phyloP scores from a whole-genome alignment of 2,329 filamentous ascomycete genomes.

The Paraphoma sp. region DNA sequence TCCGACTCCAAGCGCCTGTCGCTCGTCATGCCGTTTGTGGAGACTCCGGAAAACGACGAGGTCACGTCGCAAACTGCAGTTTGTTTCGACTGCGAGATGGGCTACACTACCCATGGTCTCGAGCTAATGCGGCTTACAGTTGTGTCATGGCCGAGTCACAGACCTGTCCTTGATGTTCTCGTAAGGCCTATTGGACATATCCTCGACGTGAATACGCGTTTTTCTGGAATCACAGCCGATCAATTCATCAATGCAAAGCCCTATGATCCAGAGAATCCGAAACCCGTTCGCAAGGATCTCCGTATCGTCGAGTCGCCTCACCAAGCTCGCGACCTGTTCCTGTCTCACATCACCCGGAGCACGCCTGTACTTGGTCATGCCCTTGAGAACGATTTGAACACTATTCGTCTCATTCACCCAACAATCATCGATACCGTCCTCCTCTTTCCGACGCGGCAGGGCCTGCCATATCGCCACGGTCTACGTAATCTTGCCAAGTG shows the following conservation, averaged over 20 bases:
- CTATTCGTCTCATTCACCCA: slow-evolving; percentile 81
- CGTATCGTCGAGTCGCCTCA: slow-evolving; percentile 78
- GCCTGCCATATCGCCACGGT: slow-evolving; percentile 77
- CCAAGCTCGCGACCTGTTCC: slow-evolving; percentile 77
- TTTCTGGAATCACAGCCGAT: slow-evolving; percentile 83
- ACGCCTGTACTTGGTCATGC: slow-evolving; percentile 93
- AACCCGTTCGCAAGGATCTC: slow-evolving; percentile 52
- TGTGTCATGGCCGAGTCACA: slow-evolving; percentile 81
- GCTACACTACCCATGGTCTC: slow-evolving; percentile 85
- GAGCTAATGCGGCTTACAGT: slow-evolving; percentile 91
- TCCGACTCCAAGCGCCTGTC: slow-evolving; percentile 78
- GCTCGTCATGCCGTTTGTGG: slow-evolving; percentile 76
- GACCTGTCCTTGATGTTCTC: slow-evolving; percentile 79
- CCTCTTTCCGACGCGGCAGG: slow-evolving; percentile 78
- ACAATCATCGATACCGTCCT: slow-evolving; percentile 85
- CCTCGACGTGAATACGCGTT: slow-evolving; percentile 89
- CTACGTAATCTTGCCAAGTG: slow-evolving; percentile 76
- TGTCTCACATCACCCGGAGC: slow-evolving; percentile 73
- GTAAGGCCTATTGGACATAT: slow-evolving; percentile 84
- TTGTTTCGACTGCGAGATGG: slow-evolving; percentile 97
- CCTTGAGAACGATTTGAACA: slow-evolving; percentile 93
- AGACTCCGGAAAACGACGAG: slow-evolving; percentile 72
- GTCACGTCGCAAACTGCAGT: slow-evolving; percentile 63
- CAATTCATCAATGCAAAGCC: slow-evolving; percentile 71
- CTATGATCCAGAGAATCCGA: slow-evolving; percentile 34